Evolutionary conservation across 805 yeast species (phyloP), one percentile per base, ranked within the genome.

Genomic region (Starmerella floris): DNA sequence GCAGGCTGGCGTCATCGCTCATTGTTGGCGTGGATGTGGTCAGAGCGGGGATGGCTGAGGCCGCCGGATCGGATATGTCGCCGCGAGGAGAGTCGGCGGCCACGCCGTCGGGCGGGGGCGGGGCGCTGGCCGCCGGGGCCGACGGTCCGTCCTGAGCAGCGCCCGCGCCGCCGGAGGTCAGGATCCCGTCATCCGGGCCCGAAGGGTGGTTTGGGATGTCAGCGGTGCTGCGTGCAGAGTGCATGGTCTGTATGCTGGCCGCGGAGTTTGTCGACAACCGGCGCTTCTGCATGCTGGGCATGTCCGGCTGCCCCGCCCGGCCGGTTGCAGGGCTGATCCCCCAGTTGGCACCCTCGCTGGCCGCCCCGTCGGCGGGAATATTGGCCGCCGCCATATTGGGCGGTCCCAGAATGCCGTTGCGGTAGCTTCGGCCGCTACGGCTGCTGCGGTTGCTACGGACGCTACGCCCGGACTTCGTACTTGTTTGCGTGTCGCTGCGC

Each of bases 401-500:
- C 17, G 6, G 17, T 9, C 21, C 30, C 13, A 41, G 35, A 13
- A 19, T 37, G 34, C 35, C 20, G 37, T 13, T 19, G 41, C 38
- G 28, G 39, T 30, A 30, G 28, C 35, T 21, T n/a, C n/a, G n/a
- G n/a, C n/a, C n/a, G 41, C 43, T 39, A 41, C 51, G 42, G 17
- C 22, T 19, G 41, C 45, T 37, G 35, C 50, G 45, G 35, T 45
- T 46, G 44, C 52, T 49, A 43, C 43, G 46, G 33, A 43, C 40
- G 13, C 41, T 30, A 25, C 46, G 43, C 20, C 49, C 46, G 6
- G 41, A 34, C 39, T 57, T 51, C n/a, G 63, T 53, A 32, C 67
- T 62, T 17, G 61, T 61, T 44, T 62, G 66, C 3, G 69, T 65
- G 48, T 65, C 70, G 19, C 60, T 50, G 30, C 69, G 65, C 51